These are phyloP conservation scores for Volvox carteri DNA, from an alignment of 163 green algal genomes.

Conservation along the genomic window DNA sequence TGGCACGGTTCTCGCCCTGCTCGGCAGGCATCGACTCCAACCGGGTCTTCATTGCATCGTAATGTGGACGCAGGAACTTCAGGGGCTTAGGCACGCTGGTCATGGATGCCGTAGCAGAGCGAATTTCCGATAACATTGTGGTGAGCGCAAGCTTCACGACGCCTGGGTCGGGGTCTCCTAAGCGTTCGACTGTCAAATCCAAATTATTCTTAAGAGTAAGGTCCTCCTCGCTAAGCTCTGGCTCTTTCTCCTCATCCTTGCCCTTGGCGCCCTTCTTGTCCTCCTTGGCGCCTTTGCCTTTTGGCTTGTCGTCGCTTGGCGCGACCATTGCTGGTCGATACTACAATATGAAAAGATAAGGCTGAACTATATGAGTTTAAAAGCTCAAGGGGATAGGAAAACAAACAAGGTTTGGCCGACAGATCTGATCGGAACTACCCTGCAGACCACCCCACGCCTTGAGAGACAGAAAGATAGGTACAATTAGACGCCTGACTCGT, in stretches of 20 bases:
- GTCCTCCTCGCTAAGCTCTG: conserved; percentile 96
- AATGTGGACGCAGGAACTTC: conserved; percentile 96
- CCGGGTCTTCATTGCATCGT: conserved; percentile 80
- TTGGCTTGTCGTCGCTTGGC: conserved; percentile 33
- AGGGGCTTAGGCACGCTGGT: conserved; percentile 98
- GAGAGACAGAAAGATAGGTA: background rate
- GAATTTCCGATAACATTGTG: conserved; percentile 87
- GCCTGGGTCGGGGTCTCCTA: conserved; percentile 75
- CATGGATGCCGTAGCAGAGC: conserved; percentile 94
- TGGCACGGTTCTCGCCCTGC: conserved; percentile 54
- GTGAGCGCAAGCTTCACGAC: conserved; percentile 86
- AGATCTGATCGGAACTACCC: conserved; percentile 7
- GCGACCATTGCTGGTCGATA: conserved; percentile 18
- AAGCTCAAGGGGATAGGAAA: background rate
- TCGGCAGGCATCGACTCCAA: conserved; percentile 67
- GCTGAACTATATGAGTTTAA: background rate
- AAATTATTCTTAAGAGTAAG: conserved; percentile 92
- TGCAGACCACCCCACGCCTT: background rate
- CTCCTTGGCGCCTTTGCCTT: conserved; percentile 56
- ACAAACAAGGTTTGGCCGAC: background rate
- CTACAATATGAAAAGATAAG: background rate
- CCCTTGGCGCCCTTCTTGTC: conserved; percentile 65
- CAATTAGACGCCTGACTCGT: background rate
- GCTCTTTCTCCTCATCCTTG: conserved; percentile 70
- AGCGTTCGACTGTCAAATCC: conserved; percentile 92